Conservation (phyloP, 2,329 filamentous ascomycete species). For the Fusarium verticillioides region DNA sequence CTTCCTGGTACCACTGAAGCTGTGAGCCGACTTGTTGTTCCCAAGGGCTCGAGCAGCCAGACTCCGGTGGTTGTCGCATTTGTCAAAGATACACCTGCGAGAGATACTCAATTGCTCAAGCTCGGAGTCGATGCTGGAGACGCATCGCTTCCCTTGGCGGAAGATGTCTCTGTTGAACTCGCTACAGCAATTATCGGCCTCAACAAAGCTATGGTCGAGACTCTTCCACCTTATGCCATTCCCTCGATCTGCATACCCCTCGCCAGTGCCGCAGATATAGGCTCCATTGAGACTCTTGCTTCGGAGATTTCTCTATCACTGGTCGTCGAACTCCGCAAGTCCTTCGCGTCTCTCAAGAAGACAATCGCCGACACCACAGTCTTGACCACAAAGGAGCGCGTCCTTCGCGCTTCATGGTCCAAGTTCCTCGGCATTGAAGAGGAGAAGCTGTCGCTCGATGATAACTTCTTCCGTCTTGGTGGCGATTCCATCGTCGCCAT, state of each 20-base stretch:
- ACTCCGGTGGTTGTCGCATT: conserved; percentile 39
- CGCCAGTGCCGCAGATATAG: neutral
- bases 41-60: conserved; percentile 30
- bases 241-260: conserved; percentile 40
- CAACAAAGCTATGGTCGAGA: conserved; percentile 42
- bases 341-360: conserved; percentile 19
- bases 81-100: conserved; percentile 4
- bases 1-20: conserved; percentile 26
- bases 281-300: neutral
- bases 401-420: conserved; percentile 35
- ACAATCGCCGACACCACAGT: conserved; percentile 29
- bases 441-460: conserved; percentile 40
- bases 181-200: conserved; percentile 34
- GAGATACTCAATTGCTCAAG: conserved; percentile 12
- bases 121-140: conserved; percentile 8
- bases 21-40: conserved; percentile 35
- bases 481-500: conserved; percentile 44
- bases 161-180: conserved; percentile 32
- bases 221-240: conserved; percentile 42
- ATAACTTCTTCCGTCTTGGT: conserved; percentile 45
- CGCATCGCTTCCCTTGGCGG: conserved; percentile 17
- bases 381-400: conserved; percentile 35
- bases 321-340: conserved; percentile 31
- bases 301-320: conserved; percentile 25
- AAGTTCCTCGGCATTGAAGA: conserved; percentile 37